Base-by-base conservation (phyloP, 1,284 basidiomycete species). In the Malassezia psittaci region DNA sequence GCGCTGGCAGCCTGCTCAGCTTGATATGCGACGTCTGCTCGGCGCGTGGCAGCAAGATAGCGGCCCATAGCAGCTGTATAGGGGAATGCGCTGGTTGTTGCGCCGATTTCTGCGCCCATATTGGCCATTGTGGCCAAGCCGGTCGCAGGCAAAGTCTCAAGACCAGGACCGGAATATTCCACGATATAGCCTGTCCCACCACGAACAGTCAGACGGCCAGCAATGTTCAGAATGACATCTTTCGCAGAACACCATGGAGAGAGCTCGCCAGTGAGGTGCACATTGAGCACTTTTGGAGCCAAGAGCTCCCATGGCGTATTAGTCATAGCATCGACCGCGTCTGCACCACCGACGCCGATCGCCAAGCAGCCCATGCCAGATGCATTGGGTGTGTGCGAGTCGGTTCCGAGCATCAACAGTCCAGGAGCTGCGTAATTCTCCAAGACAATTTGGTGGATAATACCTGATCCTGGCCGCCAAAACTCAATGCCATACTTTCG, bases 61-160 rank as follows among this genome's bases (percentile, higher is more conserved):
- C 83, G 80, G 37, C 83, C 81, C 93, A 98, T 98, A 67, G 54
- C 67, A 12, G 82, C 77, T 7, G 89, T 90, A 77, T 96, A 98
- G 12, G 91, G 91, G 82, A 99, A 99, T 3, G 88, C 90, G 1
- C 90, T 93, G 0, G 94, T 96, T 2, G 94, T 99, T 7, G 94
- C 94, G 44, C 94, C 94, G 24, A 98, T 90, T 79, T 99, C 94
- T 19, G 94, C 94, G 57, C 94, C 94, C 94, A 98, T 99, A 77
- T 96, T 96, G 54, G 88, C 86, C 60, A 96, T 87, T 5, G 90
- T 96, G 0, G 91, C 90, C 49, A 96, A 67, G 80, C 88, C 91
- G 60, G 94, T 98, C 74, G 91, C 96, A 24, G 91, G 94, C 69
- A 96, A 90, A 50, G 81, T 80, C 57, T 81, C 80, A 10, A 98